Evolutionary conservation across 108 stramenopile genomes (phyloP), one percentile per base, ranked within the genome.

Genomic region (Nitzschia sp.): DNA sequence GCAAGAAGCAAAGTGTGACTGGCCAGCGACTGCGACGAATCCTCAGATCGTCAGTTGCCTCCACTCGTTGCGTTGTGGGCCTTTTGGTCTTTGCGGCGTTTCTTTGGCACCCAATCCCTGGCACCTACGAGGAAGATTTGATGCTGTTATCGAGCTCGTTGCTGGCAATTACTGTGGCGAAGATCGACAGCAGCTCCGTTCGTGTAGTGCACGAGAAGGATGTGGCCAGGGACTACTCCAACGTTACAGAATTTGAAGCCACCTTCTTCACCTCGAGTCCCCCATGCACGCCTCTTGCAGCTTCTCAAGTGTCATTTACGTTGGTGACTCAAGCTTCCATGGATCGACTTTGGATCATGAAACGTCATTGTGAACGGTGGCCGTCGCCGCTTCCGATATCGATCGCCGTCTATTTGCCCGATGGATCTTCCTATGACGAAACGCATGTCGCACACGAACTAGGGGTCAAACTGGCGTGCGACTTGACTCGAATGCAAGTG

Each of bases 321-420:
- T 47, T 84, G n/a, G 78, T 79, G 11, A 80, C 78, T 1, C 86
- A 87, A 47, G 46, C 51, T 1, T 77, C 76, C 6, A 28, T 64
- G 31, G 81, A 82, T 66, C 70, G 86, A 11, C 27, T 84, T 29
- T 87, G 86, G 86, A 85, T 87, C 77, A 79, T 87, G 61, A 35
- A 82, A 55, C 72, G 72, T 38, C 71, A 80, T 28, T 87, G 86
- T 53, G 32, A 80, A 58, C 83, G 83, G 48, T 87, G 86, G 86
- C 68, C 59, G 9, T 19, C 51, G 2, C 31, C 30, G 15, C 24
- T 46, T 8, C 82, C 82, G 28, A 78, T 83, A n/a, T 66, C 75
- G 4, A 54, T 82, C 13, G 86, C 74, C 3, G 68, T 85, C 34
- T 46, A 46, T 62, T 35, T 32, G 11, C 30, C 59, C 34, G 21